These are phyloP conservation scores for Wickerhamomyces canadensis DNA, from an alignment of 805 yeast species.

Conservation along the genomic window DNA sequence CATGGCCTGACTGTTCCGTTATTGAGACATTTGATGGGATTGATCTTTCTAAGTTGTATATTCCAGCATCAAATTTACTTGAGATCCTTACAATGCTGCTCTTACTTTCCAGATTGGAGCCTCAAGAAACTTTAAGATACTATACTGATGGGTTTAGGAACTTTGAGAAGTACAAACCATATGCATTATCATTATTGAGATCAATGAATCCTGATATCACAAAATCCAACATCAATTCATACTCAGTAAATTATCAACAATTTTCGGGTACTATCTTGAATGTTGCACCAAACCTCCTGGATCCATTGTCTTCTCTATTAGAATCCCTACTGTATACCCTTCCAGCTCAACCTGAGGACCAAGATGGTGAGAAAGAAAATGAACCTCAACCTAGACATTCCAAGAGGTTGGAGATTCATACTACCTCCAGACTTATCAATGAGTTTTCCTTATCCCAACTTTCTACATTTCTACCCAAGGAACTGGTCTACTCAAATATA, in stretches of 20 bases:
- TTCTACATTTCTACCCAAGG: slow-evolving; percentile 32
- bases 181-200: slow-evolving; percentile 41
- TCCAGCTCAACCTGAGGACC: slow-evolving; percentile 3
- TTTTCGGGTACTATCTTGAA: slow-evolving; percentile 28
- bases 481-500: slow-evolving; percentile 40
- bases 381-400: too few species aligned
- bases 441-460: slow-evolving; percentile 37
- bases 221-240: slow-evolving; percentile 13
- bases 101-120: slow-evolving; percentile 35
- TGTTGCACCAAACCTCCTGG: slow-evolving; percentile 38
- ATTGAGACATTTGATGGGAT: slow-evolving; percentile 40
- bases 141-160: slow-evolving; percentile 22
- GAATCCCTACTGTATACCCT: slow-evolving; percentile 34
- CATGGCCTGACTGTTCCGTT: slow-evolving; percentile 28
- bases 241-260: slow-evolving; percentile 25
- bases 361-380: too few species aligned
- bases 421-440: slow-evolving; percentile 33
- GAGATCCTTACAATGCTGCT: slow-evolving; percentile 45
- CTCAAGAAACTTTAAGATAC: slow-evolving; percentile 27
- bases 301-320: slow-evolving; percentile 39
- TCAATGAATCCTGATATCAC: slow-evolving; percentile 40
- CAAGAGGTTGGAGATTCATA: slow-evolving; percentile 9
- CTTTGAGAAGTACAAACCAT: slow-evolving; percentile 38
- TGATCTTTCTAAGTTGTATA: slow-evolving; percentile 29
- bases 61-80: slow-evolving; percentile 37